Conservation (phyloP, 139 green algal species). For the Pedinophyceae sp. region DNA sequence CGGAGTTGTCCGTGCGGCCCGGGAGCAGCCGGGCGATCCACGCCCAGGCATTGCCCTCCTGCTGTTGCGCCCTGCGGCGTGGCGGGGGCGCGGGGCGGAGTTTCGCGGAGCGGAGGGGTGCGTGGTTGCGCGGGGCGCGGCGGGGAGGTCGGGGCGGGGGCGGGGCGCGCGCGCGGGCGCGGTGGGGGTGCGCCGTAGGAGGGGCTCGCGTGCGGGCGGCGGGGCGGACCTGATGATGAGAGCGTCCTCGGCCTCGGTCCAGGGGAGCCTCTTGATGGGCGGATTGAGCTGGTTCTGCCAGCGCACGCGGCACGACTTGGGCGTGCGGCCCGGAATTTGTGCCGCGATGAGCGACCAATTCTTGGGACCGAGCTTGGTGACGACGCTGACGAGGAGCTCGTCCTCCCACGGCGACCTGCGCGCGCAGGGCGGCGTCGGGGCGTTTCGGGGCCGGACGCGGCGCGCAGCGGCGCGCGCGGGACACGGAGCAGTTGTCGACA, state of each 20-base stretch:
- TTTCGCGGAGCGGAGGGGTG: no score
- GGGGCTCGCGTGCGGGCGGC: not conserved
- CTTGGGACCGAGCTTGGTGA: not conserved
- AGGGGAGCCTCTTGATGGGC: not conserved
- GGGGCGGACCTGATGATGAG: not conserved
- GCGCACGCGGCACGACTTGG: not conserved
- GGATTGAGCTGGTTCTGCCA: not conserved
- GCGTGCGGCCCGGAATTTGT: not conserved
- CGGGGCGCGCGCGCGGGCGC: no score
- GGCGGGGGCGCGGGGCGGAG: no score
- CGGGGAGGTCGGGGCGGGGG: not conserved
- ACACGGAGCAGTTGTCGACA: no score
- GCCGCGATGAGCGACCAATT: not conserved
- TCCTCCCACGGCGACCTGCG: no score
- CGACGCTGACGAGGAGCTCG: not conserved
- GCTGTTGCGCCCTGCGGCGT: not conserved
- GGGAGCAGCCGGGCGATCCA: conserved; percentile 30
- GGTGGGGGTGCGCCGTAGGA: not conserved
- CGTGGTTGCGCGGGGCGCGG: no score
- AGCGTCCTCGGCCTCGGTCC: not conserved
- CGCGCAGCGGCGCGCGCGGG: no score
- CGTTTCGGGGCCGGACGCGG: no score
- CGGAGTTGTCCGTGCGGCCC: conserved; percentile 45
- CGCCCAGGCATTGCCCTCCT: conserved; percentile 3
- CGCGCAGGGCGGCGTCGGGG: no score